Base-by-base conservation (phyloP, 2,329 filamentous ascomycete genomes). In the Botrytis byssoidea region DNA sequence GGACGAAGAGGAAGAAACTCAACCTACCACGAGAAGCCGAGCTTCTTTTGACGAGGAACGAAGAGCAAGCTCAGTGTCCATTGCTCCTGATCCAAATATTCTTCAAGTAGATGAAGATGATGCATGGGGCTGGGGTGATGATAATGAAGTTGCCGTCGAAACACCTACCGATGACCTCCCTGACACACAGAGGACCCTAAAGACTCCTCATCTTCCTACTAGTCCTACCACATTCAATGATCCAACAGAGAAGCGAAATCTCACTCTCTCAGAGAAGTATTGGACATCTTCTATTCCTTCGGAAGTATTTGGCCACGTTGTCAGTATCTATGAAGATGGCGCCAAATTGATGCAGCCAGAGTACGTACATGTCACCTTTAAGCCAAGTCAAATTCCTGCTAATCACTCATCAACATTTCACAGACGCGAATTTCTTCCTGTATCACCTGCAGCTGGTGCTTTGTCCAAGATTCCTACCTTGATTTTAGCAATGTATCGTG, bases 201-300 rank as follows among this genome's bases (percentile, higher is more conserved):
- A 3, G 25, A n/a, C 12, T n/a, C 51, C 6, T 57, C 1, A 18
- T 57, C 18, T 7, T 32, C 51, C 51, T 18, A 57, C 51, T 14
- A 55, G 51, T 55, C 60, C 57, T 18, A 32, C 22, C 63, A 67
- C 35, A 25, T 42, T 44, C 12, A 32, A 70, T 12, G 32, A 67
- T 42, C 20, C 70, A 57, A 35, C 77, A 40, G 72, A 76, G 25
- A 71, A 64, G 4, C 74, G 76, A 69, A 92, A 96, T 80, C 84
- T 98, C 74, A 92, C 93, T 0, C 83, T 98, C 63, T 92, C 88
- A 75, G 96, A 99, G 83, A 92, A 88, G 1, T 99, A 97, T 82
- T 93, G 91, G 74, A 92, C 97, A 70, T 98, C 95, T 0, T 92
- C 92, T 3, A 92, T 98, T 81, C 95, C 96, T 0, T 91, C 94